Evolutionary conservation across 768 basidiomycete genomes (phyloP), one percentile per base, ranked within the genome.

Genomic region (Pleurotus giganteus): DNA sequence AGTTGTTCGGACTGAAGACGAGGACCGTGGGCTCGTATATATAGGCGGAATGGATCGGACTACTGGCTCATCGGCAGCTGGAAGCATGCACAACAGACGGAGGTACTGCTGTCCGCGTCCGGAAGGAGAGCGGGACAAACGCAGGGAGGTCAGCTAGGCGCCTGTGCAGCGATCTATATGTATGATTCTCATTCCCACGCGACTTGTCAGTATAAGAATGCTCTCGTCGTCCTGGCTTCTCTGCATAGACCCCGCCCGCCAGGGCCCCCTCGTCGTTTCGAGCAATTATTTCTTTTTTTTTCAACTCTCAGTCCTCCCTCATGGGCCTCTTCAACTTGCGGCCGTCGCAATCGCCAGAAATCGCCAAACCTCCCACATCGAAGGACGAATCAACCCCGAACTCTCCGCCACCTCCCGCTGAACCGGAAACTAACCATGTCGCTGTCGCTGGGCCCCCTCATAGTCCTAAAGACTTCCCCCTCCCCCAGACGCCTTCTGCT

Each of bases 381-480:
- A 41, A 37, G 21, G 37, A 45, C 24, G 50, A 45, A 27, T n/a
- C 39, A 17, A n/a, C 39, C 41, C 9, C 15, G 41, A 43, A 43
- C 19, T 17, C 43, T 23, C 43, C 43, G 2, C 23, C 43, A 17
- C 0, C 43, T 5, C 13, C 43, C 2, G 43, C 4, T 17, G 23
- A 5, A 8, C n/a, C 8, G 43, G 43, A 26, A 45, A 24, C 43
- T 21, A 24, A 0, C 19, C 15, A 24, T 24, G 43, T n/a, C n/a
- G 39, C 15, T 17, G 39, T 15, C 7, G 7, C 39, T 41, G n/a
- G 15, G 9, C 12, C 13, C 29, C 53, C 53, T 15, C 24, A 5
- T n/a, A 54, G 13, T 44, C 52, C 47, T 17, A 42, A 57, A 36
- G 43, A 58, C n/a, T 27, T 61, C 37, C 43, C 61, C 12, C 52